Base-by-base conservation (phyloP, 2,329 filamentous ascomycete genomes). In the Neopestalotiopsis clavispora region DNA sequence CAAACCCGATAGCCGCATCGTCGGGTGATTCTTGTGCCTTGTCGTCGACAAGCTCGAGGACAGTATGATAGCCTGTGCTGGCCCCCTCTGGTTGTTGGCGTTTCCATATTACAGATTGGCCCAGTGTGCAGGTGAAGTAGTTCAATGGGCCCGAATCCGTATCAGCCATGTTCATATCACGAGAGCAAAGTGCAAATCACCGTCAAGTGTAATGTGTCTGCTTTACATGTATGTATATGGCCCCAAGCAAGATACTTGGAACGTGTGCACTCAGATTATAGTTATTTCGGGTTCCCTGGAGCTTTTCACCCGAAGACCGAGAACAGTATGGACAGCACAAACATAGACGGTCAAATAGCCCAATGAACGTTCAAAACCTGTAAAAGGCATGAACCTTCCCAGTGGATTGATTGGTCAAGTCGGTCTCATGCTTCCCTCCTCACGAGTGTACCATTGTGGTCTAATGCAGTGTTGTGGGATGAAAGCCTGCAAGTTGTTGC, bases 111-210 rank as follows among this genome's bases (percentile, higher is more conserved):
- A 80, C 78, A 12, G 87, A 87, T 74, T 90, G 83, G 1, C 87
- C 89, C 2, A 91, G 81, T 0, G 88, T 90, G 75, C 89, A 91
- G 3, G 85, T 85, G 73, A 91, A 91, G 76, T 90, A 90, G 69
- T 86, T 89, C 10, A 73, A 67, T 12, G 75, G 66, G 17, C 40
- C n/a, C 1, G 40, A 30, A 4, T 38, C 32, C 63, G 34, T 57
- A 4, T 30, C 59, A 3, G 3, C 14, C 45, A 20, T 20, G n/a
- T 52, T 38, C 45, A 52, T 17, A 52, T 7, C 3, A 9, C 4
- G 45, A 28, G 13, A 17, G n/a, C 5, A 52, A 52, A 6, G 6
- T 1, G 4, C n/a, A 17, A 52, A 9, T 52, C 7, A 3, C 6
- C 9, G 45, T n/a, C 45, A 20, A 52, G 9, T 7, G 45, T 52